Evolutionary conservation across 768 basidiomycete genomes (phyloP).

Genomic region (Peribolospora baueri): DNA sequence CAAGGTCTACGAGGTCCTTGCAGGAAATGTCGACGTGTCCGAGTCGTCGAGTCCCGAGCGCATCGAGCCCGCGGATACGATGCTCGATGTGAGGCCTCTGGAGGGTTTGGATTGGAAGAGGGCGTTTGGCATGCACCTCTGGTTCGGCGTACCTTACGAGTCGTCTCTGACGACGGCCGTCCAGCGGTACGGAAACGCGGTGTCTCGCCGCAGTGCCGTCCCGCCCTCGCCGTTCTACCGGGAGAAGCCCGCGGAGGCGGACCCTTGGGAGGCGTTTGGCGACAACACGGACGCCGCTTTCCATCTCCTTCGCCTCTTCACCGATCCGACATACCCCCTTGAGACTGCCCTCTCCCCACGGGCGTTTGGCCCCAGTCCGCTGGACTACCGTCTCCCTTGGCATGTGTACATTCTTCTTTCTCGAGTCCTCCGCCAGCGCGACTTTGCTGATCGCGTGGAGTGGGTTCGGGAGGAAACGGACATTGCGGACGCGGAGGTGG

Average conservation of each 20-base stretch:
- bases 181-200: slow-evolving; percentile 6
- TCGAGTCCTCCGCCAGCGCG: slow-evolving; percentile 53
- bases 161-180: slow-evolving; percentile 5
- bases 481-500: slow-evolving; percentile 24
- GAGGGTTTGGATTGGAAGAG: slow-evolving; percentile 80
- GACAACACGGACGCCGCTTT: slow-evolving; percentile 40
- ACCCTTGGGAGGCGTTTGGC: slow-evolving; percentile 6
- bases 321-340: slow-evolving; percentile 49
- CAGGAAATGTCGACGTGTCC: slow-evolving; percentile 43
- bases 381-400: slow-evolving; percentile 74
- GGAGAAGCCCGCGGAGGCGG: slow-evolving; percentile 9
- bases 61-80: slow-evolving; percentile 27
- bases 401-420: slow-evolving; percentile 74
- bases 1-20: slow-evolving; percentile 59
- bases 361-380: slow-evolving; percentile 46
- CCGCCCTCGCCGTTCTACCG: slow-evolving; percentile 11
- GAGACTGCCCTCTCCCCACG: slow-evolving; percentile 38
- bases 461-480: slow-evolving; percentile 13
- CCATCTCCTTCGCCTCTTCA: slow-evolving; percentile 49
- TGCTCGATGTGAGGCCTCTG: slow-evolving; percentile 33
- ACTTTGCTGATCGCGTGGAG: slow-evolving; percentile 50
- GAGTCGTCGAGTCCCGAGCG: slow-evolving; percentile 28
- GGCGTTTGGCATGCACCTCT: slow-evolving; percentile 65
- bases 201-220: background rate
- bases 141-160: slow-evolving; percentile 33